phyloP scores from a whole-genome alignment of 1,284 basidiomycete genomes.

The Ganoderma meredithae region DNA sequence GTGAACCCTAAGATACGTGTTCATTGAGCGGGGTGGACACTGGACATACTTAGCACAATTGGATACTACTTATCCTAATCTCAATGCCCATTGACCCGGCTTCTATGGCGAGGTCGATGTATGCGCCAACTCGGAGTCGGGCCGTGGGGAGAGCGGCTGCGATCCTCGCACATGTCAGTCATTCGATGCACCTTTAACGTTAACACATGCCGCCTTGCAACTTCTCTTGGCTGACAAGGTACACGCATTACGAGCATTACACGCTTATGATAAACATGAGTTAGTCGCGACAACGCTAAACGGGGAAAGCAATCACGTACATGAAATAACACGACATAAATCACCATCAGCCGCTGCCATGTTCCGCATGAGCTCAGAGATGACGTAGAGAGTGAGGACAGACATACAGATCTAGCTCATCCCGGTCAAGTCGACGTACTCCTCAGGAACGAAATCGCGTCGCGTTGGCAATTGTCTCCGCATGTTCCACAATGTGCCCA shows the following conservation, averaged over 20 bases:
- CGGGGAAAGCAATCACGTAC: background rate
- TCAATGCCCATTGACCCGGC: background rate
- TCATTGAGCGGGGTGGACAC: background rate
- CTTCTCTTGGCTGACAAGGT: background rate
- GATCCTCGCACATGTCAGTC: constrained; percentile 12
- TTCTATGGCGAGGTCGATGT: background rate
- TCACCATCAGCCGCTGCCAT: background rate
- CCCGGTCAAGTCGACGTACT: background rate
- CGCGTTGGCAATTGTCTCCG: background rate
- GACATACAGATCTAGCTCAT: background rate
- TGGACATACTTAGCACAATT: background rate
- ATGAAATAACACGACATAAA: background rate
- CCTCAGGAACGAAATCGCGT: background rate
- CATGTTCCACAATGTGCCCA: background rate
- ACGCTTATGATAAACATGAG: background rate
- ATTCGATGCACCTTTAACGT: background rate
- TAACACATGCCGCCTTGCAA: background rate
- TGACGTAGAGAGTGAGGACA: no score
- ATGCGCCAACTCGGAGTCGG: background rate
- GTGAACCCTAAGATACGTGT: background rate
- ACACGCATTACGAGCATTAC: background rate
- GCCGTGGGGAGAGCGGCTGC: no score
- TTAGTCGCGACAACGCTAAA: background rate
- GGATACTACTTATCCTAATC: background rate
- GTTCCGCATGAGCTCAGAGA: background rate